phyloP scores from a whole-genome alignment of 202 grass and related monocot genomes.

The Cymbopogon flexuosus region DNA sequence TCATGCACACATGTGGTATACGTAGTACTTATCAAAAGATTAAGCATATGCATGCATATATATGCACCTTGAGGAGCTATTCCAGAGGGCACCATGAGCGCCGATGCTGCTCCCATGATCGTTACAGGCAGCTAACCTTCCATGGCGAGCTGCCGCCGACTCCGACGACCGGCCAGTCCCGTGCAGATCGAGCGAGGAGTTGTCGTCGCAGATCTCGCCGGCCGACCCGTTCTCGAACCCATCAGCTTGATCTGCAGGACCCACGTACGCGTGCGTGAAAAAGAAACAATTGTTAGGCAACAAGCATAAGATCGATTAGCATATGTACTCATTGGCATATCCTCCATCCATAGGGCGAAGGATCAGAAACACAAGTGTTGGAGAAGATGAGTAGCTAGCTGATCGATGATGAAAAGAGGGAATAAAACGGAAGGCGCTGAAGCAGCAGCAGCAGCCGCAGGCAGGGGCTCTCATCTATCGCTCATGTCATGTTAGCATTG shows the following conservation, averaged over 20 bases:
- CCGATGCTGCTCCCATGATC: conserved; percentile 43
- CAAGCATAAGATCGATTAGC: background rate
- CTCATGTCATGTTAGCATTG: conserved; percentile 33
- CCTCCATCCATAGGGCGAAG: background rate
- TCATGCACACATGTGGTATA: background rate
- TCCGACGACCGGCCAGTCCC: conserved; percentile 6
- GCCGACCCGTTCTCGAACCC: conserved; percentile 70
- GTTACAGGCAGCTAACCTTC: conserved; percentile 48
- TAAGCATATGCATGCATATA: background rate
- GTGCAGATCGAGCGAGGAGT: conserved; percentile 55
- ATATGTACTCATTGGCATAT: conserved; percentile 1
- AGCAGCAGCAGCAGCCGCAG: background rate
- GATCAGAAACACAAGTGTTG: conserved; percentile 1
- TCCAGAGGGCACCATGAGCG: conserved; percentile 46
- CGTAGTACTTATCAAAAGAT: background rate
- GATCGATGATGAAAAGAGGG: background rate
- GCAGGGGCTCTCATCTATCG: conserved; percentile 14
- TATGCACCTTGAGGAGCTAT: conserved; percentile 52
- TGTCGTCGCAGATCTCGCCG: conserved; percentile 90
- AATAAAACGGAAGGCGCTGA: conserved; percentile 43
- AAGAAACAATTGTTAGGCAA: background rate
- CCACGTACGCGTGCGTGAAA: background rate
- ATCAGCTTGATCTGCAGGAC: conserved; percentile 51
- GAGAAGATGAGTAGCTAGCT: background rate
- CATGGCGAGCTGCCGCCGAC: conserved; percentile 20